A percentile compares a stretch with the other conserved stretches of the same genome.
Evolutionary conservation across 2,329 filamentous ascomycete species (phyloP).

Genomic region (Graphium sp.): DNA sequence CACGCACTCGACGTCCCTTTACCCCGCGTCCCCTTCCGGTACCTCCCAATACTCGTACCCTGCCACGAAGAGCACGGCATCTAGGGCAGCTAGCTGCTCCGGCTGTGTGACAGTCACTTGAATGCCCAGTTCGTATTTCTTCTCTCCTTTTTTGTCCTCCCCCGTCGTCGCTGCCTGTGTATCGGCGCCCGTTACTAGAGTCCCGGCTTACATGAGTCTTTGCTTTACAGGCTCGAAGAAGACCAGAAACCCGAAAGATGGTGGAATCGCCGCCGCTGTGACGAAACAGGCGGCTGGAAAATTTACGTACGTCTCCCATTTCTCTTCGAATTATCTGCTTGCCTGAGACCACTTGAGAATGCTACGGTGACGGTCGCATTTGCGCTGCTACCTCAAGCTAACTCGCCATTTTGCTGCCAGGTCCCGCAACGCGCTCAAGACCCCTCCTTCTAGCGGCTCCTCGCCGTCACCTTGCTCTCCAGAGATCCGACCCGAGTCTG

Average conservation of each 20-base stretch:
- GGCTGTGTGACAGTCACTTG: conserved; percentile 2
- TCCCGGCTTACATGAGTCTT: too few species aligned
- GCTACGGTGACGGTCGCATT: neutral
- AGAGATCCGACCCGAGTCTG: too few species aligned
- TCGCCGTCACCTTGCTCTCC: too few species aligned
- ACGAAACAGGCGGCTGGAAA: conserved; percentile 33
- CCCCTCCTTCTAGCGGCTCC: too few species aligned
- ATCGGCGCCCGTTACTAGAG: too few species aligned
- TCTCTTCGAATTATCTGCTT: neutral
- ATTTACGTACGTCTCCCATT: conserved; percentile 25
- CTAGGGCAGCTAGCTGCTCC: too few species aligned
- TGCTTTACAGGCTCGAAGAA: conserved; percentile 25
- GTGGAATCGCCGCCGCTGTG: conserved; percentile 34
- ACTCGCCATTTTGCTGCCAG: conserved; percentile 15
- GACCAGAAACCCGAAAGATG: conserved; percentile 37
- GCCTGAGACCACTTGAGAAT: conserved; percentile 5
- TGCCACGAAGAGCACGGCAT: too few species aligned
- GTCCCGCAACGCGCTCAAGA: too few species aligned
- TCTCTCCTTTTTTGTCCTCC: neutral
- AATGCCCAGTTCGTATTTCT: conserved; percentile 2
- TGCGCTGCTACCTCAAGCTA: conserved; percentile 12
- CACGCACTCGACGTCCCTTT: too few species aligned
- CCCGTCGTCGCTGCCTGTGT: too few species aligned
- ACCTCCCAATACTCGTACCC: too few species aligned
- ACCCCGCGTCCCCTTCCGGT: too few species aligned